Evolutionary conservation across 148 eudicot species (phyloP).

Genomic region (Polygonum aviculare): DNA sequence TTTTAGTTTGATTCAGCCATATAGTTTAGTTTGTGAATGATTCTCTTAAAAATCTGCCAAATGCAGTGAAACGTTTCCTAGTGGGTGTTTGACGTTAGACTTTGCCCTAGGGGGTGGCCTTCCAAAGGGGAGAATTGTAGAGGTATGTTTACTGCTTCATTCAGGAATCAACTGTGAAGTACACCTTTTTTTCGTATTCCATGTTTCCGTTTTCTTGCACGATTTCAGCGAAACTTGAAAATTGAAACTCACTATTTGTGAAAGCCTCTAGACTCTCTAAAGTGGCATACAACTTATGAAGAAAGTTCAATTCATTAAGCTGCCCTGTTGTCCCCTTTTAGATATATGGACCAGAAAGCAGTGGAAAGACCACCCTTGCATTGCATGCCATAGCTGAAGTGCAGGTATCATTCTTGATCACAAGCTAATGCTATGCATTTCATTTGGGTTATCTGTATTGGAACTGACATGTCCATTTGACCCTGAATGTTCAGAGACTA

Average conservation of each 20-base stretch:
- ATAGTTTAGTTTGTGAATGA: background rate
- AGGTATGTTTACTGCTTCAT: conserved; percentile 34
- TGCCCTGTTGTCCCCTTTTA: conserved; percentile 20
- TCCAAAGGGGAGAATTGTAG: conserved; percentile 93
- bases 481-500: conserved; percentile 23
- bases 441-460: background rate
- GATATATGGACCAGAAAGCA: conserved; percentile 98
- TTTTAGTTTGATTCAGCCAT: background rate
- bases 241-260: background rate
- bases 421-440: background rate
- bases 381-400: conserved; percentile 98
- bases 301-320: background rate
- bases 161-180: background rate
- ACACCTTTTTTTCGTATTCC: background rate
- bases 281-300: background rate
- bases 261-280: background rate
- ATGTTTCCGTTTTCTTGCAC: background rate
- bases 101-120: conserved; percentile 95
- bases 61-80: conserved; percentile 94
- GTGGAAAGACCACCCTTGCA: conserved; percentile 95
- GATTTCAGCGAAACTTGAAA: background rate
- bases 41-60: conserved; percentile 6
- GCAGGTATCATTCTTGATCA: conserved; percentile 43
- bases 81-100: conserved; percentile 93
- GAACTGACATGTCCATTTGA: background rate